Percentiles rank a stretch among this genome's conserved stretches.
Evolutionary conservation across 257 asterid genomes (phyloP).

Genomic region (Nicotiana undulata): DNA sequence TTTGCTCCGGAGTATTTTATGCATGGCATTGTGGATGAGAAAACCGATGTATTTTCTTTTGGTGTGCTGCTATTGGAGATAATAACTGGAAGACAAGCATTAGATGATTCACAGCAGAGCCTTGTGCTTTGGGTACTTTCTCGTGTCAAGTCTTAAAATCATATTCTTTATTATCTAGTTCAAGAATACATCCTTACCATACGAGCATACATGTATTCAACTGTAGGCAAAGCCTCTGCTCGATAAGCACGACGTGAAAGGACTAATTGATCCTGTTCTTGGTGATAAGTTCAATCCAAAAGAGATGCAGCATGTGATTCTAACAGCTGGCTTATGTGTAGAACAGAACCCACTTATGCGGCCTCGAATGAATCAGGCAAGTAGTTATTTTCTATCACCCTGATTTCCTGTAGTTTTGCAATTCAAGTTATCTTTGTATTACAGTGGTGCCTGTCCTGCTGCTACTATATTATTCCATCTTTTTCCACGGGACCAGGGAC

Average conservation of each 20-base stretch:
- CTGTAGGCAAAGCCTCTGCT: constrained; percentile 64
- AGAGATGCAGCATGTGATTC: constrained; percentile 37
- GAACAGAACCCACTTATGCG: constrained; percentile 42
- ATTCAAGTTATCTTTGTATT: neutral
- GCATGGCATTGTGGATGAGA: constrained; percentile 71
- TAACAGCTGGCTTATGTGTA: constrained; percentile 48
- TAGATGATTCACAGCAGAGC: constrained; percentile 48
- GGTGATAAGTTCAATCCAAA: constrained; percentile 24
- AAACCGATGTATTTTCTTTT: constrained; percentile 63
- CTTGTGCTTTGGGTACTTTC: constrained; percentile 61
- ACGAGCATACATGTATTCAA: neutral
- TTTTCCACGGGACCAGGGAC: neutral
- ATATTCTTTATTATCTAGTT: neutral
- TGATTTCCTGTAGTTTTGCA: neutral
- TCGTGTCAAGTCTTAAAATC: neutral
- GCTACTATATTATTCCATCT: neutral
- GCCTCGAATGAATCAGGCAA: constrained; percentile 63
- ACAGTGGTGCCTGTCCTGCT: neutral
- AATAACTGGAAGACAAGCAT: constrained; percentile 51
- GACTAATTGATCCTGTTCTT: constrained; percentile 47
- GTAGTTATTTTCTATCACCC: constrained; percentile 6
- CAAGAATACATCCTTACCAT: neutral
- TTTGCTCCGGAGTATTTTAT: constrained; percentile 77
- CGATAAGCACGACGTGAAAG: constrained; percentile 21
- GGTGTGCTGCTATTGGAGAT: constrained; percentile 69